These are phyloP conservation scores for Chaetomium strumarium DNA, from an alignment of 2,329 filamentous ascomycete genomes.

Conservation along the genomic window DNA sequence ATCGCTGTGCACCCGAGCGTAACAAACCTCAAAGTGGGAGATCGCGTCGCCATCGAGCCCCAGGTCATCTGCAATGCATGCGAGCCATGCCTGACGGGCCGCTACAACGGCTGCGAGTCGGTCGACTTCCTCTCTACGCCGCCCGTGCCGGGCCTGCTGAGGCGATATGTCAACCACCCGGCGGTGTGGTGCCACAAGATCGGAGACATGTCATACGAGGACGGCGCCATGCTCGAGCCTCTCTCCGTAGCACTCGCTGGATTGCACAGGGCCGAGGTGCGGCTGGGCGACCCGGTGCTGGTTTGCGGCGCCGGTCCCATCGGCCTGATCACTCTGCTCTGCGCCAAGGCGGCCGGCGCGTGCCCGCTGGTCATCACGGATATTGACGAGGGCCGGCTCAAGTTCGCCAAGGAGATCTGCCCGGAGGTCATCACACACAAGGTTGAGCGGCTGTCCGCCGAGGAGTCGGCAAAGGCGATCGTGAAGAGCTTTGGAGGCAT, in stretches of 20 bases:
- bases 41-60: slow-evolving; percentile 89
- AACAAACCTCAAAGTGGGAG: slow-evolving; percentile 69
- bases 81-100: slow-evolving; percentile 84
- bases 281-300: slow-evolving; percentile 78
- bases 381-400: slow-evolving; percentile 78
- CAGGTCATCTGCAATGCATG: slow-evolving; percentile 89
- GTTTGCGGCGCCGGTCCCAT: slow-evolving; percentile 94
- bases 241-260: slow-evolving; percentile 83
- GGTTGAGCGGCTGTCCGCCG: slow-evolving; percentile 55
- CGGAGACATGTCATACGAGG: slow-evolving; percentile 82
- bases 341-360: slow-evolving; percentile 78
- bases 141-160: slow-evolving; percentile 77
- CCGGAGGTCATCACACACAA: slow-evolving; percentile 76
- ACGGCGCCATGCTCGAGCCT: slow-evolving; percentile 86
- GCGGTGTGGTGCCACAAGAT: slow-evolving; percentile 97
- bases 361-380: slow-evolving; percentile 91
- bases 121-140: slow-evolving; percentile 88
- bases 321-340: slow-evolving; percentile 81
- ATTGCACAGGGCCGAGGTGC: slow-evolving; percentile 74
- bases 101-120: slow-evolving; percentile 89
- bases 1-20: slow-evolving; percentile 79
- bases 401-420: slow-evolving; percentile 78
- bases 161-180: slow-evolving; percentile 91
- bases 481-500: slow-evolving; percentile 67
- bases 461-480: slow-evolving; percentile 65